phyloP scores from a whole-genome alignment of 2,329 filamentous ascomycete species.

The Alternaria ventricosa region DNA sequence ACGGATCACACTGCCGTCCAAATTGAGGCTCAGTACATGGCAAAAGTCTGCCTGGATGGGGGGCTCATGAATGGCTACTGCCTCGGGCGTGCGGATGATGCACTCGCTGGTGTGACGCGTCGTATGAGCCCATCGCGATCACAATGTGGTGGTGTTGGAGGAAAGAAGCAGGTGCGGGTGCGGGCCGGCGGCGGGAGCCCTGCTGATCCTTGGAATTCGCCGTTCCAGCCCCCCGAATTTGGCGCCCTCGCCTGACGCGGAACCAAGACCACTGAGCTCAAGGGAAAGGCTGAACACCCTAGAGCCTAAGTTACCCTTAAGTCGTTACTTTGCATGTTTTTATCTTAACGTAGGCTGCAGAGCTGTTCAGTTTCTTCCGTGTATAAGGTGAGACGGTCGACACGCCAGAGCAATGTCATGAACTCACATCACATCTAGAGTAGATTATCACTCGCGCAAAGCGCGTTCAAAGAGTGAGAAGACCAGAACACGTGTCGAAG shows the following conservation, averaged over 20 bases:
- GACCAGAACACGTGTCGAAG: neutral
- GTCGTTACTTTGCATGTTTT: too few species aligned
- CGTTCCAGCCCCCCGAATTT: neutral
- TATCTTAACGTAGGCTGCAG: too few species aligned
- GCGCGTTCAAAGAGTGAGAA: neutral
- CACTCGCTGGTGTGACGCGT: neutral
- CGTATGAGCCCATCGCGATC: neutral
- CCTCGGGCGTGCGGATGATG: neutral
- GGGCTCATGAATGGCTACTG: neutral
- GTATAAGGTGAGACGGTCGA: too few species aligned
- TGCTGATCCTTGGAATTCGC: neutral
- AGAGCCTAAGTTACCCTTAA: neutral
- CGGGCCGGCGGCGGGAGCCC: neutral
- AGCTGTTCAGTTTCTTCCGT: too few species aligned
- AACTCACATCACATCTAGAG: too few species aligned
- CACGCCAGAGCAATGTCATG: too few species aligned
- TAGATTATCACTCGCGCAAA: neutral
- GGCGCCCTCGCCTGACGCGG: neutral
- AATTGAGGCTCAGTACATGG: neutral
- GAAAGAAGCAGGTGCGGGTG: neutral
- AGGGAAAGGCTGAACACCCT: neutral
- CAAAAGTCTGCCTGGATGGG: neutral
- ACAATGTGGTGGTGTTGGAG: neutral
- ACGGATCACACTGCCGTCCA: neutral
- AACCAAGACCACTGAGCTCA: too few species aligned